Conservation (phyloP, 106 monocot species). For the Cymbidium sinense region DNA sequence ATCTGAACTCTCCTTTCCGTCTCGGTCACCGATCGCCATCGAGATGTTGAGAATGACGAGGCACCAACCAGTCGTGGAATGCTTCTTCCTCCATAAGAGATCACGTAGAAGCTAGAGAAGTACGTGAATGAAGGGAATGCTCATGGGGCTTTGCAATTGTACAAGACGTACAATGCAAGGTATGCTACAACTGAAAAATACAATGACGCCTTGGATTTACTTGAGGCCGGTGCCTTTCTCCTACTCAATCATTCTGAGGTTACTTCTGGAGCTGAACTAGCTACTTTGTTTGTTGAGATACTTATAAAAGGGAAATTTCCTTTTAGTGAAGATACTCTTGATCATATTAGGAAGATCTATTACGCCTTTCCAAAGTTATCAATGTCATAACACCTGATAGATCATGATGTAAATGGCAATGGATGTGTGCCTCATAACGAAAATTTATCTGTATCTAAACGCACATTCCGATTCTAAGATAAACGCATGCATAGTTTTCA, state of each 20-base stretch:
- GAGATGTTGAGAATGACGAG: slow-evolving; percentile 11
- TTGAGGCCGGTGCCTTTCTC: too few relatives aligned
- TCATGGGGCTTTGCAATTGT: slow-evolving; percentile 24
- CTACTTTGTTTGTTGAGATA: slow-evolving; percentile 68
- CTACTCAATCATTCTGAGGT: too few relatives aligned
- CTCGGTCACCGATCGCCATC: not conserved
- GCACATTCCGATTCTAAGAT: slow-evolving; percentile 18
- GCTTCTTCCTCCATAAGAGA: slow-evolving; percentile 6
- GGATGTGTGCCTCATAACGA: slow-evolving; percentile 19
- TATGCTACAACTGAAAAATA: too few relatives aligned
- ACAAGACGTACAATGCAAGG: slow-evolving; percentile 27
- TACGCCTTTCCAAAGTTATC: too few relatives aligned
- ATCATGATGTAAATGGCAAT: slow-evolving; percentile 21
- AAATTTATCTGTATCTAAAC: slow-evolving; percentile 24
- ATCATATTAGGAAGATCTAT: too few relatives aligned
- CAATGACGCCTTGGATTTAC: too few relatives aligned
- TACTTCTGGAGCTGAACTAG: slow-evolving; percentile 88
- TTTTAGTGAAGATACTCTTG: slow-evolving; percentile 59
- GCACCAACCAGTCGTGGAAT: slow-evolving; percentile 6
- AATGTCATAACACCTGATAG: too few relatives aligned
- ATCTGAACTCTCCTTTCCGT: not conserved
- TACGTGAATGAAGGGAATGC: slow-evolving; percentile 20
- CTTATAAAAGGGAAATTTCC: slow-evolving; percentile 69
- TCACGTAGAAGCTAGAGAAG: slow-evolving; percentile 22
- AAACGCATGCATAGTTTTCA: slow-evolving; percentile 63